These are phyloP conservation scores for Boletus sp. DNA, from an alignment of 1,284 basidiomycete species.

Conservation along the genomic window DNA sequence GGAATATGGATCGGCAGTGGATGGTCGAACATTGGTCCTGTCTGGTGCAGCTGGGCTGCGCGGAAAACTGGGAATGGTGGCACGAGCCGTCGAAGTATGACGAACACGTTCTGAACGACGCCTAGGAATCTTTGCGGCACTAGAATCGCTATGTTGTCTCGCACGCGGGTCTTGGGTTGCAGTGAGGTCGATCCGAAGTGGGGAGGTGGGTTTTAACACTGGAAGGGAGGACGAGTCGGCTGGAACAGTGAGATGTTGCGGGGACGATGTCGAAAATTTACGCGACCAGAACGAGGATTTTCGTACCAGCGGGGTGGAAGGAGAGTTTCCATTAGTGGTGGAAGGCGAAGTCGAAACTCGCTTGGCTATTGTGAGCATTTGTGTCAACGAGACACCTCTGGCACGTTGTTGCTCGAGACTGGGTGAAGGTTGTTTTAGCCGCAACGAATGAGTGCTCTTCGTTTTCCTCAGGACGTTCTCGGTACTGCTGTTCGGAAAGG, in stretches of 20 bases:
- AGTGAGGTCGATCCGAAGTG: slow-evolving; percentile 43
- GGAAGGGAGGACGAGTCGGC: slow-evolving; percentile 42
- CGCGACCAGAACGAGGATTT: slow-evolving; percentile 55
- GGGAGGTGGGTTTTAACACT: slow-evolving; percentile 47
- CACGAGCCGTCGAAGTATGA: slow-evolving; percentile 16
- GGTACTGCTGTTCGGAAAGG: slow-evolving; percentile 12
- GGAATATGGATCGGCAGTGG: slow-evolving; percentile 20
- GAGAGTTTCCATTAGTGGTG: slow-evolving; percentile 14
- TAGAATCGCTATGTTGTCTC: slow-evolving; percentile 26
- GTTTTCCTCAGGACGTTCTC: slow-evolving; percentile 27
- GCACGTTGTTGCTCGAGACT: slow-evolving; percentile 36
- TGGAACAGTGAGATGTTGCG: slow-evolving; percentile 23
- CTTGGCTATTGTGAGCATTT: slow-evolving; percentile 39
- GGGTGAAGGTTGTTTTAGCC: slow-evolving; percentile 9
- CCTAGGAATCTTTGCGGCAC: slow-evolving; percentile 43
- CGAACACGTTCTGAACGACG: slow-evolving; percentile 47
- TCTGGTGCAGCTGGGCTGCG: slow-evolving; percentile 4
- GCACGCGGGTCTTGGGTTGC: slow-evolving; percentile 26
- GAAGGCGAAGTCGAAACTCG: slow-evolving; percentile 36
- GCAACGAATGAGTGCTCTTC: slow-evolving; percentile 25
- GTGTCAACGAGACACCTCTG: slow-evolving; percentile 43
- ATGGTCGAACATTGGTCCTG: slow-evolving; percentile 14
- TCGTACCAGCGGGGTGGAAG: slow-evolving; percentile 43
- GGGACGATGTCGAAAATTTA: slow-evolving; percentile 30
- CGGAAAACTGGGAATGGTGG: slow-evolving; percentile 16